Conservation (phyloP, 225 moss, liverwort and hornwort genomes). For the Marchantia paleacea region DNA sequence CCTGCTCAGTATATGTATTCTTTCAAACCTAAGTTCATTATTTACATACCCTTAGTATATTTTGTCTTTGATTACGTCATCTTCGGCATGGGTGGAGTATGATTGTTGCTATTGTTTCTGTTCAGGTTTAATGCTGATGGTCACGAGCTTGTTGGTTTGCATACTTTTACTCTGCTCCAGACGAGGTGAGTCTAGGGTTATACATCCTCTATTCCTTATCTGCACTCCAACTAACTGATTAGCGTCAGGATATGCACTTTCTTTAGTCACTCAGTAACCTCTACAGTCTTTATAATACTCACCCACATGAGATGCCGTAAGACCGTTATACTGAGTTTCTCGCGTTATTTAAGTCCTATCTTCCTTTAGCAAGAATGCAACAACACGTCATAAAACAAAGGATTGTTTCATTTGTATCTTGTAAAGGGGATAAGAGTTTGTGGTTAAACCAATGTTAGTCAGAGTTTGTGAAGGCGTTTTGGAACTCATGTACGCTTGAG, state of each 20-base stretch:
- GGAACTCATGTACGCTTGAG: not conserved
- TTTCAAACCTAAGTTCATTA: not conserved
- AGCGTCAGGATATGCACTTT: not conserved
- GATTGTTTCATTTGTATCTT: not conserved
- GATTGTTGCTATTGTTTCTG: not conserved
- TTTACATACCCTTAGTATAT: not conserved
- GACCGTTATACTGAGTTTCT: not conserved
- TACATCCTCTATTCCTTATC: not conserved
- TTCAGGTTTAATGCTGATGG: slow-evolving; percentile 92
- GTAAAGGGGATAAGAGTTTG: no score
- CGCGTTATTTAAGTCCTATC: not conserved
- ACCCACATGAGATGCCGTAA: not conserved
- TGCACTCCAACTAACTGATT: not conserved
- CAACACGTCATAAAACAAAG: not conserved
- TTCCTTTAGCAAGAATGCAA: not conserved
- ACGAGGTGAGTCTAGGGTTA: slow-evolving; percentile 28
- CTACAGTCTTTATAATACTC: not conserved
- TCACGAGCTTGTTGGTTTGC: slow-evolving; percentile 87
- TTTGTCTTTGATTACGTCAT: not conserved
- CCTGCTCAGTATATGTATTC: not conserved
- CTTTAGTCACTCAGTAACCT: not conserved
- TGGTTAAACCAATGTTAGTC: not conserved
- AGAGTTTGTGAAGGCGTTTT: not conserved
- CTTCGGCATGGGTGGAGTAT: not conserved
- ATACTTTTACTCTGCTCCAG: slow-evolving; percentile 75